Conservation (phyloP, 495 filamentous ascomycete species). For the Melanomma pulvis-pyrius region DNA sequence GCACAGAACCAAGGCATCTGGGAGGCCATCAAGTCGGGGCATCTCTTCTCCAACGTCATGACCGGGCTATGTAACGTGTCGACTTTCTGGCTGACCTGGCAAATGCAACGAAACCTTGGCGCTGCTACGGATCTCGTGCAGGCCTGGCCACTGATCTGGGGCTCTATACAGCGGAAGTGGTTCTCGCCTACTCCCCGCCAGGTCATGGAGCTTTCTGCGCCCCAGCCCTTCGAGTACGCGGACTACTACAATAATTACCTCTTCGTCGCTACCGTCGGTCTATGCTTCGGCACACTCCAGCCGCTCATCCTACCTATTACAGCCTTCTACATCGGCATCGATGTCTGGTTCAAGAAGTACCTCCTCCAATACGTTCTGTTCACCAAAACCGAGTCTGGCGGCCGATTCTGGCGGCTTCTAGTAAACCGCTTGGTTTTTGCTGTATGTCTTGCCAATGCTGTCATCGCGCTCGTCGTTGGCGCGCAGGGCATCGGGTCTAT, state of each 20-base stretch:
- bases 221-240: constrained; percentile 87
- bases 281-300: constrained; percentile 83
- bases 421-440: constrained; percentile 90
- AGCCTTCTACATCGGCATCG: constrained; percentile 86
- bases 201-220: constrained; percentile 88
- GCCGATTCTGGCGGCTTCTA: constrained; percentile 82
- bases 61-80: constrained; percentile 75
- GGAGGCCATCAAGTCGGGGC: constrained; percentile 64
- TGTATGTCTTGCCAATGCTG: constrained; percentile 72
- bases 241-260: constrained; percentile 95
- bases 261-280: constrained; percentile 83
- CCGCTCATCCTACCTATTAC: constrained; percentile 84
- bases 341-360: constrained; percentile 91
- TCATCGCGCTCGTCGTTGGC: constrained; percentile 65
- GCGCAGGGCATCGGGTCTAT: too few relatives aligned
- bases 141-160: constrained; percentile 72
- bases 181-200: constrained; percentile 77
- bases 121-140: constrained; percentile 86
- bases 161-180: constrained; percentile 46
- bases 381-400: constrained; percentile 92
- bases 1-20: constrained; percentile 59
- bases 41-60: constrained; percentile 65
- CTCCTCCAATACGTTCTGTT: constrained; percentile 88
- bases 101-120: constrained; percentile 87
- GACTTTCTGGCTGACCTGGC: constrained; percentile 88